These are phyloP conservation scores for Yamadazyma phyllophila DNA, from an alignment of 805 yeast genomes.

Conservation along the genomic window DNA sequence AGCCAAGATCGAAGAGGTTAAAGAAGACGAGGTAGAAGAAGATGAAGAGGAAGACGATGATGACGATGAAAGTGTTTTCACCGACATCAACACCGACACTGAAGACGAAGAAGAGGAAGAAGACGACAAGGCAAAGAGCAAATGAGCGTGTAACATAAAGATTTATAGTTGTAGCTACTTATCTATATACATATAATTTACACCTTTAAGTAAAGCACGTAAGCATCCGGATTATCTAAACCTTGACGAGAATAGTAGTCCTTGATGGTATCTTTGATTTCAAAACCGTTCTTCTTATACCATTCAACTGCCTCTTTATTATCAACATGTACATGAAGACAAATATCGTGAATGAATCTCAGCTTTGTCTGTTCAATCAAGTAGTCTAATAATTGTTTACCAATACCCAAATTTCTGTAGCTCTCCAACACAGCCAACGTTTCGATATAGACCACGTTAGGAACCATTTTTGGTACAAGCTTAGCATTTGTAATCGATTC, in stretches of 20 bases:
- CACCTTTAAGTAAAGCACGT: slow-evolving; percentile 30
- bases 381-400: slow-evolving; percentile 54
- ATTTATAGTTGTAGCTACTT: background rate
- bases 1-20: slow-evolving; percentile 9
- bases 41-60: slow-evolving; percentile 14
- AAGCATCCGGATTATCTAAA: slow-evolving; percentile 49
- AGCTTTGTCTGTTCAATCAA: slow-evolving; percentile 55
- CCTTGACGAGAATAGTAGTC: slow-evolving; percentile 50
- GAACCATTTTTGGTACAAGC: slow-evolving; percentile 29
- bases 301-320: slow-evolving; percentile 45
- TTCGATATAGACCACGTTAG: slow-evolving; percentile 62
- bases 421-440: slow-evolving; percentile 64
- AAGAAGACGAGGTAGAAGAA: slow-evolving; percentile 19
- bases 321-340: slow-evolving; percentile 51
- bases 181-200: slow-evolving; percentile 14
- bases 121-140: background rate
- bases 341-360: slow-evolving; percentile 51
- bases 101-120: slow-evolving; percentile 36
- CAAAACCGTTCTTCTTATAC: slow-evolving; percentile 53
- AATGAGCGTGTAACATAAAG: slow-evolving; percentile 1
- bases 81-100: slow-evolving; percentile 46
- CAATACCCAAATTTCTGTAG: slow-evolving; percentile 64
- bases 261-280: slow-evolving; percentile 30
- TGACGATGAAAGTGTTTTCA: slow-evolving; percentile 39
- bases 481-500: slow-evolving; percentile 29